Base-by-base conservation (phyloP, 2,329 filamentous ascomycete species). In the Madurella mycetomatis region DNA sequence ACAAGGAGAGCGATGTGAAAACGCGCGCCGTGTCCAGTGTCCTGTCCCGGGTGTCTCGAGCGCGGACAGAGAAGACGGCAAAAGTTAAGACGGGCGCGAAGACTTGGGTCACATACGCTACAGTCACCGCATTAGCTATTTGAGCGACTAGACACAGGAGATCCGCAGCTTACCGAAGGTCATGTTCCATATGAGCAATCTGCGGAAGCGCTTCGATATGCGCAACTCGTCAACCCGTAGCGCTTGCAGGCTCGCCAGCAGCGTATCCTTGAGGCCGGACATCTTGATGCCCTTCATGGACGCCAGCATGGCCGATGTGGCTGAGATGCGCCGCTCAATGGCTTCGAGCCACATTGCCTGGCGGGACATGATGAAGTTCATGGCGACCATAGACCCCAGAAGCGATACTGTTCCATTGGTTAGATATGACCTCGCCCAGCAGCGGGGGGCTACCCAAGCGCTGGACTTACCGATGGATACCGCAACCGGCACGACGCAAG, bases 401-500 rank as follows among this genome's bases (percentile, higher is more conserved):
- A 63, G 43, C 1, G 57, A 60, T 11, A 60, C 59, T 63, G 9
- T 43, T 12, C 9, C 31, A 7, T 25, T 25, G 25, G 25, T 25
- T 7, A 25, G 25, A 25, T 7, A 25, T 4, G 3, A 25, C 25
- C 7, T 25, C 25, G 7, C 7, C 7, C 7, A 25, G 25, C 25
- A 7, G 7, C 15, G 32, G 18, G 15, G 40, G n/a, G n/a, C 13
- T 4, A 39, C 5, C 30, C 2, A 9, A 12, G 31, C 7, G n/a
- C 13, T 43, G 15, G 17, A 45, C 60, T 50, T 41, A 64, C 61
- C 3, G 9, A 73, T 45, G 0, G 77, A 73, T 2, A 78, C 66
- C 0, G 72, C 69, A 5, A 82, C 67, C 0, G 79, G 78, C 0
- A 75, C 73, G 0, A 73, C 62, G 40, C 77, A 81, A 0, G 77